Evolutionary conservation across 257 asterid genomes (phyloP).

Genomic region (Echium plantagineum): DNA sequence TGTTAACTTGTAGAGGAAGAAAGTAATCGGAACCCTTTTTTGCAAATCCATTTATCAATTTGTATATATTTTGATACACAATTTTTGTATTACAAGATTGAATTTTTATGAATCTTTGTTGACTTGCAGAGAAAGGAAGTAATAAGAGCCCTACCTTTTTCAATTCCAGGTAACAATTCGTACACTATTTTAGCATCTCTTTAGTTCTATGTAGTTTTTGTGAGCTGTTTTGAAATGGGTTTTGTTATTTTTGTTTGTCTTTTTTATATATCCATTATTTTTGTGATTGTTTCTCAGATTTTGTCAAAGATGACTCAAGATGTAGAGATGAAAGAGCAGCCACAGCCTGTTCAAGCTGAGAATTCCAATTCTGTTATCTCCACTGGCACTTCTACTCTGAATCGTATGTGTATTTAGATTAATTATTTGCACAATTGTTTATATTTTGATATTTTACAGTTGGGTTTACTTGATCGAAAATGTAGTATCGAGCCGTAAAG

Average conservation of each 20-base stretch:
- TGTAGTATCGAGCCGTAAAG: no score
- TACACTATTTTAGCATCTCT: neutral
- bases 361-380: constrained; percentile 37
- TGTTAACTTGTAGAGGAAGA: constrained; percentile 33
- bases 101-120: neutral
- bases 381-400: constrained; percentile 34
- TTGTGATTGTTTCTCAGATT: constrained; percentile 29
- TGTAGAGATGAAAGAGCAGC: constrained; percentile 73
- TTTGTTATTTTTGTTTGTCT: neutral
- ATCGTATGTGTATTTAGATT: constrained; percentile 20
- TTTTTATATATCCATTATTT: constrained; percentile 15
- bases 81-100: neutral
- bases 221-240: no score
- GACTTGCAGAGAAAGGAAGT: constrained; percentile 43
- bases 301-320: constrained; percentile 53
- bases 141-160: constrained; percentile 8
- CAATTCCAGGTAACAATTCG: neutral
- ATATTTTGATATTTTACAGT: neutral
- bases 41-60: no score
- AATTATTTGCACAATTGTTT: neutral
- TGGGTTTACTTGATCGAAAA: no score
- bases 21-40: constrained; percentile 13
- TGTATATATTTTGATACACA: neutral
- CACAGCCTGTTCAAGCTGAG: constrained; percentile 17
- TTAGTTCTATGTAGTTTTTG: neutral